Base-by-base conservation (phyloP, 1,139 yeast genomes). In the Wickerhamomyces sp. region DNA sequence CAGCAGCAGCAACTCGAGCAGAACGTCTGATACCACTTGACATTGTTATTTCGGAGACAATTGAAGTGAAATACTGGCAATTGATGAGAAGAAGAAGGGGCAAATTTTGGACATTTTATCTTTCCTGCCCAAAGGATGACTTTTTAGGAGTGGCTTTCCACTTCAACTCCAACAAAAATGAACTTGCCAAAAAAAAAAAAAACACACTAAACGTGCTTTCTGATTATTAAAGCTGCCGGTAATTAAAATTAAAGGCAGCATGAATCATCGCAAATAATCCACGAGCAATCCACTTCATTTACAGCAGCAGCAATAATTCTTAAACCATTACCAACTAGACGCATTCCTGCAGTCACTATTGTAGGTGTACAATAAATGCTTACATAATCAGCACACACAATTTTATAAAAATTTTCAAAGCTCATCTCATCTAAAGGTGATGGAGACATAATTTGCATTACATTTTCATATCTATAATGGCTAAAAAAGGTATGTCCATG, bases 1-100 rank as follows among this genome's bases (percentile, higher is more conserved):
- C 17, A 27, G 29, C 29, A 7, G 31, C 42, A 14, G 47, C 46
- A 15, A 52, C 49, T 59, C 81, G 70, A 14, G 75, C 59, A 21
- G 81, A 75, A 47, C 80, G 76, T 59, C 81, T 78, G 72, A 63
- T 60, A 63, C 74, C 16, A 68, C 17, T 10, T 16, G 24, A 5
- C 33, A 30, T 30, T 20, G 28, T 18, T 5, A 8, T 8, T 21
- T 7, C 24, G 10, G 10, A 21, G 10, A 8, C 9, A 21, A 10
- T 21, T 8, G 24, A 21, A 10, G 24, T 21, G n/a, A n/a, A n/a
- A n/a, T n/a, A n/a, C n/a, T n/a, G n/a, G n/a, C n/a, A n/a, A n/a
- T n/a, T n/a, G n/a, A n/a, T n/a, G 10, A 10, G 24, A 21, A 21
- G 10, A 21, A 21, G 10, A 21, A 10, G 24, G 24, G 24, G 24